Base-by-base conservation (phyloP, 257 asterid genomes). In the Scutellaria barbata region DNA sequence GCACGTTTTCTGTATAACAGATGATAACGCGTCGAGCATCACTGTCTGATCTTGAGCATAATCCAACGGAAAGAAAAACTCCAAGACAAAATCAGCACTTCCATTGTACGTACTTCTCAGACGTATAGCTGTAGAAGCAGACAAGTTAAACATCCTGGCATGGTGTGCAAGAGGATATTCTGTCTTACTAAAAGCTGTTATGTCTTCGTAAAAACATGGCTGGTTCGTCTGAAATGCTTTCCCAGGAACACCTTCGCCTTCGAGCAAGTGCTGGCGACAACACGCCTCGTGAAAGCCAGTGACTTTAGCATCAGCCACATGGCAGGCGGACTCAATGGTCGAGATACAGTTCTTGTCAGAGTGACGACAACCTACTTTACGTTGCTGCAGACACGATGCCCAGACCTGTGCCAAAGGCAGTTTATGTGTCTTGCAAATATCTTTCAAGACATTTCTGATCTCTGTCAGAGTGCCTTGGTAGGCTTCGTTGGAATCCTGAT, bases 191-290 rank as follows among this genome's bases (percentile, higher is more conserved):
- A 81, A 86, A 60, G 82, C 80, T 0, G 92, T 90, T 35, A 90
- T 68, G 70, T 90, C 92, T 51, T 81, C 79, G 0, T 93, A 75
- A 43, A 88, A 90, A 71, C 96, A 88, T 12, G 95, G 91, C 63
- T 85, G 91, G 51, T 90, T 88, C 18, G 93, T 88, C 22, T 71
- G 77, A 76, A 90, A 90, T 18, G 96, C 91, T 80, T 83, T 83
- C 18, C 96, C 96, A 10, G 84, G 85, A 77, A 90, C 71, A 25
- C 96, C 96, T 81, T 90, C 95, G n/a, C 93, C 96, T 82, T 85
- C 86, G 58, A 90, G 93, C 81, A 90, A 80, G 81, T 90, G 96
- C 69, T 90, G 81, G 80, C 79, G 89, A 4, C 95, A 86, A 61
- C 96, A 90, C 0, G 93, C 95, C 74, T 77, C 87, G 8, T 90